Evolutionary conservation across 371 early-diverging fungal genomes (phyloP).

Genomic region (Mucor sp.): DNA sequence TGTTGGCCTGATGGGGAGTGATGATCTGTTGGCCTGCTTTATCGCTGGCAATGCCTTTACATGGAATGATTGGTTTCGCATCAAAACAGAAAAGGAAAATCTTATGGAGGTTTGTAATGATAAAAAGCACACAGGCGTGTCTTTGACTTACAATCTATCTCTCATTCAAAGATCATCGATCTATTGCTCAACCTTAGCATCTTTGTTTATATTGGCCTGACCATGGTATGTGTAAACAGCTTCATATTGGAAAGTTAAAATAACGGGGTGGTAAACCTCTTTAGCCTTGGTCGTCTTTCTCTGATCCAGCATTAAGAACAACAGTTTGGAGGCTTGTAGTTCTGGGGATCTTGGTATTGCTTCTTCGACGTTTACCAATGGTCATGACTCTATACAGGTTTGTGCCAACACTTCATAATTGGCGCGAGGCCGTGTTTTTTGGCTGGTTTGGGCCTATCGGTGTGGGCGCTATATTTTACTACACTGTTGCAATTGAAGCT

Average conservation of each 20-base stretch:
- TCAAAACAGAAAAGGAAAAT: slow-evolving; percentile 78
- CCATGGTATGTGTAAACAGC: slow-evolving; percentile 65
- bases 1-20: slow-evolving; percentile 77
- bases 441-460: slow-evolving; percentile 99
- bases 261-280: too few species aligned
- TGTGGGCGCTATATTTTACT: slow-evolving; percentile 81
- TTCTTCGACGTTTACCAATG: slow-evolving; percentile 82
- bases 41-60: slow-evolving; percentile 88
- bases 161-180: too few species aligned
- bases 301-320: slow-evolving; percentile 37
- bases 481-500: slow-evolving; percentile 53
- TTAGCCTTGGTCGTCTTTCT: slow-evolving; percentile 70
- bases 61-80: slow-evolving; percentile 89
- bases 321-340: slow-evolving; percentile 69
- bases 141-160: too few species aligned
- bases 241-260: too few species aligned
- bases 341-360: slow-evolving; percentile 67
- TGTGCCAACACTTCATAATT: slow-evolving; percentile 70
- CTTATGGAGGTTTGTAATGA: slow-evolving; percentile 83
- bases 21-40: slow-evolving; percentile 92
- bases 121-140: too few species aligned
- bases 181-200: slow-evolving; percentile 83
- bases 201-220: slow-evolving; percentile 91
- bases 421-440: slow-evolving; percentile 84
- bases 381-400: slow-evolving; percentile 62